Base-by-base conservation (phyloP, 176 grass and related monocot species). In the Dactylis glomerata region DNA sequence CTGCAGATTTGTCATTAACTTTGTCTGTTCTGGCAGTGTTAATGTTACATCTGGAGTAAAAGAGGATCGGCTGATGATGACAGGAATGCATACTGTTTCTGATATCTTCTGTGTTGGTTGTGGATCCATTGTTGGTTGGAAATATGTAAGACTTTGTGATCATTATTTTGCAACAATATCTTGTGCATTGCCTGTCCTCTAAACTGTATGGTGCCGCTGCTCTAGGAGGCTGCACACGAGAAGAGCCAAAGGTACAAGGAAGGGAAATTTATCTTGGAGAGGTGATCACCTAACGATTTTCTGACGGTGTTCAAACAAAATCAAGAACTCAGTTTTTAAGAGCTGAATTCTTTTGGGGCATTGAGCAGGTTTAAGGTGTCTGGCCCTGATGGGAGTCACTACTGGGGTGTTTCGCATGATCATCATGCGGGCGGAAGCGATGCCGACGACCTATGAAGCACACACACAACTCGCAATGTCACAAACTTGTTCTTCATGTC, bases 21-120 rank as follows among this genome's bases (percentile, higher is more conserved):
- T 17, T 79, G 47, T 82, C 30, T 70, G n/a, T 49, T 86, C 12
- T 90, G 15, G 70, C 92, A 99, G 93, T 82, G 91, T 96, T 70
- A 99, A 99, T 92, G 92, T 99, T 70, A 94, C 78, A 42, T 30
- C 58, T 68, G 97, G 97, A 92, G 81, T 84, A 72, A 94, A 94
- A 87, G 93, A 99, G 80, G 97, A 99, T 36, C 87, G 93, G 41
- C 41, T 89, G 87, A 99, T 99, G 97, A 91, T 91, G 2, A 96
- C 97, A 22, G 97, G 97, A 68, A 61, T 96, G 93, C 97, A 99
- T 84, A 99, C 91, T 56, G 97, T 99, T 81, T 96, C 55, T 63
- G 97, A 99, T 70, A 95, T 99, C 75, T 96, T 99, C 86, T 99
- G 97, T 91, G 86, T 98, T 93, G 91, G 97, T 80, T 99, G 93